Percentiles rank a stretch among this genome's conserved stretches.
phyloP scores from a whole-genome alignment of 2,329 filamentous ascomycete genomes.

The Fusarium pseudocircinatum region DNA sequence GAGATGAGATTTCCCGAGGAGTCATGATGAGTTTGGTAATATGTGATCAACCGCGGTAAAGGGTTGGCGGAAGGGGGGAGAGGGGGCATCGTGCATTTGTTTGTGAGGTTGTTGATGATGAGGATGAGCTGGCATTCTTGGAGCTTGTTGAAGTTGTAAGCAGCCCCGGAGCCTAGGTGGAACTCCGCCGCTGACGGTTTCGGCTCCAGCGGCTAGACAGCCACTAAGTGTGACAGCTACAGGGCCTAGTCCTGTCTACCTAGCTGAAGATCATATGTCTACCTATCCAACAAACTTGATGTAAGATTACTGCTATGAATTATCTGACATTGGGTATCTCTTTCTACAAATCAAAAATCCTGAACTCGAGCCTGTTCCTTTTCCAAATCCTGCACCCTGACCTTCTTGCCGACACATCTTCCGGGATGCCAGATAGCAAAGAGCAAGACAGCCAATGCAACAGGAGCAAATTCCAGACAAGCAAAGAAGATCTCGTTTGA shows the following conservation, averaged over 20 bases:
- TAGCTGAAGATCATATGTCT: neutral
- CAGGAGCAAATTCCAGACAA: conserved; percentile 62
- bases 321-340: conserved; percentile 1
- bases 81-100: conserved; percentile 44
- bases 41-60: conserved; percentile 61
- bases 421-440: conserved; percentile 50
- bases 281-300: neutral
- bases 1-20: conserved; percentile 57
- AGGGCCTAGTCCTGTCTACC: neutral
- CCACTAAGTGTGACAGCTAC: conserved; percentile 14
- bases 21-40: conserved; percentile 66
- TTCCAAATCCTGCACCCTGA: conserved; percentile 30
- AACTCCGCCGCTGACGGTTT: neutral
- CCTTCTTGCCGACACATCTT: conserved; percentile 42
- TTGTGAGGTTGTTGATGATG: neutral
- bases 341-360: conserved; percentile 25
- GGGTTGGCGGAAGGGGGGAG: conserved; percentile 41
- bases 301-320: neutral
- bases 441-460: conserved; percentile 59
- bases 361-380: conserved; percentile 15
- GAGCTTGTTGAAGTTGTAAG: neutral
- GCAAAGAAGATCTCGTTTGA: conserved; percentile 64
- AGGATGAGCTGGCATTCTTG: conserved; percentile 1
- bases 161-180: conserved; percentile 11
- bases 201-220: conserved; percentile 9